Evolutionary conservation across 1,139 yeast genomes (phyloP).

Genomic region (Kurtzmaniella quercitrusa): DNA sequence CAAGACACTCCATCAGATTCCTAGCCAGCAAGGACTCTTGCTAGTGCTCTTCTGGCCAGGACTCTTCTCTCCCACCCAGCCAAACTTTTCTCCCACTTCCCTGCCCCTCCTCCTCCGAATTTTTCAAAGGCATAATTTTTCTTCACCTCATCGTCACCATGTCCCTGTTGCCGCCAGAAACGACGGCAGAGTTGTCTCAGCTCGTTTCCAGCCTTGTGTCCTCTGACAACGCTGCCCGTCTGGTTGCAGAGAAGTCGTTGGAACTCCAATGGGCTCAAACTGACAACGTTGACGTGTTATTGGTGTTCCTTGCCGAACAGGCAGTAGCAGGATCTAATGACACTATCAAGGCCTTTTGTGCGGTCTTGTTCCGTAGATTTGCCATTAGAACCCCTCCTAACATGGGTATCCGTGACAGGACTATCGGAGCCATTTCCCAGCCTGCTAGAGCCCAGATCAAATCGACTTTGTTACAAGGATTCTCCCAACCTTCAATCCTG

Average conservation of each 20-base stretch:
- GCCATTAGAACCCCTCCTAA: slow-evolving; percentile 74
- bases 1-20: too few relatives aligned
- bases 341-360: slow-evolving; percentile 60
- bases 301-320: slow-evolving; percentile 80
- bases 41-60: too few relatives aligned
- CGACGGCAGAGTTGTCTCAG: slow-evolving; percentile 50
- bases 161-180: slow-evolving; percentile 63
- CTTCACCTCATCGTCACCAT: slow-evolving; percentile 18
- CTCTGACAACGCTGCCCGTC: slow-evolving; percentile 67
- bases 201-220: slow-evolving; percentile 71
- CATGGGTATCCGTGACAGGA: slow-evolving; percentile 64
- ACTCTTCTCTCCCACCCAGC: background rate
- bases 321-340: slow-evolving; percentile 59
- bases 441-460: slow-evolving; percentile 63
- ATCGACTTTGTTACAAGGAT: slow-evolving; percentile 65
- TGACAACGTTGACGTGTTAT: slow-evolving; percentile 60
- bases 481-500: slow-evolving; percentile 58
- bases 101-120: background rate
- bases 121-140: slow-evolving; percentile 2
- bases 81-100: background rate
- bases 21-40: too few relatives aligned
- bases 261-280: slow-evolving; percentile 71
- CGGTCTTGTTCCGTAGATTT: slow-evolving; percentile 84
- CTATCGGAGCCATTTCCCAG: slow-evolving; percentile 65
- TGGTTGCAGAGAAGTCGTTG: slow-evolving; percentile 72